These are phyloP conservation scores for Penicillium macrosclerotiorum DNA, from an alignment of 495 filamentous ascomycete genomes.

Conservation along the genomic window DNA sequence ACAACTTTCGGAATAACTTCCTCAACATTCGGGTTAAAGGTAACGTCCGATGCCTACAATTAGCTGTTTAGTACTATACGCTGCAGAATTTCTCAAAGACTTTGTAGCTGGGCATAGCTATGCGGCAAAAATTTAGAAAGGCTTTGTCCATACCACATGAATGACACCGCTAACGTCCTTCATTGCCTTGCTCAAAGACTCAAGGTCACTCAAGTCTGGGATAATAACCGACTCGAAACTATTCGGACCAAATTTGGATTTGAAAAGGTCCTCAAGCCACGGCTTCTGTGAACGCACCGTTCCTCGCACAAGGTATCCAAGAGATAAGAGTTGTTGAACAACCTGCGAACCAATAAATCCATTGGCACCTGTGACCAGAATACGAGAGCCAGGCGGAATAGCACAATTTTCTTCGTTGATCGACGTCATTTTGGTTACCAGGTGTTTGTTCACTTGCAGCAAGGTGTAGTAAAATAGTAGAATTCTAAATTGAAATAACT, in stretches of 20 bases:
- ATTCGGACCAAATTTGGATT: slow-evolving; percentile 36
- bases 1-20: slow-evolving; percentile 36
- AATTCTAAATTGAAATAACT: too few relatives aligned
- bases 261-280: slow-evolving; percentile 42
- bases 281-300: slow-evolving; percentile 43
- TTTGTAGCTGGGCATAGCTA: too few relatives aligned
- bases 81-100: neutral
- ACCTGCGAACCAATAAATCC: slow-evolving; percentile 55
- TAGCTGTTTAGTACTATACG: neutral
- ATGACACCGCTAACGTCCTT: slow-evolving; percentile 34
- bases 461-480: too few relatives aligned
- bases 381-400: neutral
- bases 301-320: slow-evolving; percentile 49
- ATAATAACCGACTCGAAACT: slow-evolving; percentile 40
- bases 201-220: slow-evolving; percentile 31
- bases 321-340: slow-evolving; percentile 44
- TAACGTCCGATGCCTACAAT: neutral
- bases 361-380: slow-evolving; percentile 55
- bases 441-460: too few relatives aligned
- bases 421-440: too few relatives aligned
- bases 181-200: slow-evolving; percentile 41
- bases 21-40: neutral
- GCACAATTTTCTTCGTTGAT: too few relatives aligned
- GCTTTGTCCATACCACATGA: slow-evolving; percentile 30
- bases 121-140: neutral